A percentile compares a stretch with the other conserved stretches of the same genome.
Evolutionary conservation across 164 flowering plant species (phyloP).

Genomic region (Liriodendron chinense): DNA sequence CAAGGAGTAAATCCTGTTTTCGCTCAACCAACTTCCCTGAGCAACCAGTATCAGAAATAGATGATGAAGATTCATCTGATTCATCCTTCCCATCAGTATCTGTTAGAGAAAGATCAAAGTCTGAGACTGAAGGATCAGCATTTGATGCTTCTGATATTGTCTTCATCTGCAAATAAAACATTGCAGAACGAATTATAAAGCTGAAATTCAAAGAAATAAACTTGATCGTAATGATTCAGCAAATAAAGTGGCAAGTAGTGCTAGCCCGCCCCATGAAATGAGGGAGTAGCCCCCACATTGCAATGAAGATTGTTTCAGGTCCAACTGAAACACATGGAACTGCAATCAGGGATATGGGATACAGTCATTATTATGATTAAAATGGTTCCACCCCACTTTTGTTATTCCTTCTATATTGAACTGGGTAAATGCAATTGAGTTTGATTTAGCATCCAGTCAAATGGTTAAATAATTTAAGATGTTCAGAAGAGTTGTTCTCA

Average conservation of each 20-base stretch:
- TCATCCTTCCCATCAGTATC: background rate
- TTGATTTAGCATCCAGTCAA: background rate
- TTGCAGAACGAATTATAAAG: background rate
- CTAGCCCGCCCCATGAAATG: too few relatives aligned
- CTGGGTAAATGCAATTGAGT: background rate
- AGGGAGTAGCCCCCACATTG: too few relatives aligned
- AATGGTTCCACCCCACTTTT: background rate
- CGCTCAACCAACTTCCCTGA: constrained; percentile 14
- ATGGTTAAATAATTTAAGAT: background rate
- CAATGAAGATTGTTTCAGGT: too few relatives aligned
- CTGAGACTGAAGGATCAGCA: background rate
- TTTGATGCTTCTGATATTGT: background rate
- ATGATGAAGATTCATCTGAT: constrained; percentile 10
- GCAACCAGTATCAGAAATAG: constrained; percentile 2
- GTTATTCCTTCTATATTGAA: background rate
- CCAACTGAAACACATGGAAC: background rate
- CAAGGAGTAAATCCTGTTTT: constrained; percentile 11
- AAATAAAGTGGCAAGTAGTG: too few relatives aligned
- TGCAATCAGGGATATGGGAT: background rate
- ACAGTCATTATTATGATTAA: too few relatives aligned
- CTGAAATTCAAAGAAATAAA: constrained; percentile 2
- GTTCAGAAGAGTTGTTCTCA: background rate
- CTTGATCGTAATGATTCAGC: too few relatives aligned
- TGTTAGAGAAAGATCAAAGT: background rate
- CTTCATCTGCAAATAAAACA: constrained; percentile 2